phyloP scores from a whole-genome alignment of 179 eudicot species.

The Sideroxylon spinosum region DNA sequence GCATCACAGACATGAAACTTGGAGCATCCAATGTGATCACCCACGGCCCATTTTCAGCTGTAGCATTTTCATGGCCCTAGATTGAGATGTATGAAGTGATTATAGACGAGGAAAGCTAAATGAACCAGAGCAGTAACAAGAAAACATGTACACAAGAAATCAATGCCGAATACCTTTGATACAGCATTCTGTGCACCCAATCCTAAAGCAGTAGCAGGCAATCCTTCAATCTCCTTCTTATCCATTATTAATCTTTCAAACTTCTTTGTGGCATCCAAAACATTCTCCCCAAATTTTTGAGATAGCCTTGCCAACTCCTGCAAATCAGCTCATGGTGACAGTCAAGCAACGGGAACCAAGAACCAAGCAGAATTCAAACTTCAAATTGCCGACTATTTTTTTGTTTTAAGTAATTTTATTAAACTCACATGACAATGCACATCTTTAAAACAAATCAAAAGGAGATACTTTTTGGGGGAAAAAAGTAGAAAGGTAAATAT shows the following conservation, averaged over 20 bases:
- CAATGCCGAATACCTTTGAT: slow-evolving; percentile 53
- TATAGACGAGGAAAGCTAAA: slow-evolving; percentile 10
- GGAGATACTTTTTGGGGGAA: too few species aligned
- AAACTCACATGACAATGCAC: too few species aligned
- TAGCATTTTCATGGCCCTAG: slow-evolving; percentile 96
- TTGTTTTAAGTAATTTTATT: too few species aligned
- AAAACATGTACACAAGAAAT: neutral
- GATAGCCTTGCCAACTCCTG: slow-evolving; percentile 83
- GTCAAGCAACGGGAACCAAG: slow-evolving; percentile 7
- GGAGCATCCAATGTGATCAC: slow-evolving; percentile 92
- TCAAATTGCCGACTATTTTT: too few species aligned
- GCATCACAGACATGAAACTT: slow-evolving; percentile 84
- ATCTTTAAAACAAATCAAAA: neutral
- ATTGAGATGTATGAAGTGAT: neutral
- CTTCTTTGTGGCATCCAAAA: slow-evolving; percentile 93
- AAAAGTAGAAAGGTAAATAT: neutral
- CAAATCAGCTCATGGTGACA: slow-evolving; percentile 17
- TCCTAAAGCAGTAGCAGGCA: slow-evolving; percentile 88
- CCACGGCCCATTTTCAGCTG: slow-evolving; percentile 96
- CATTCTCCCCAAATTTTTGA: slow-evolving; percentile 85
- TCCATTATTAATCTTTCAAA: slow-evolving; percentile 82
- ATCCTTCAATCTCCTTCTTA: slow-evolving; percentile 82
- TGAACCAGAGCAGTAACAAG: slow-evolving; percentile 11
- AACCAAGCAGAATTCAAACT: neutral
- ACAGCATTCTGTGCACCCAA: slow-evolving; percentile 96